Base-by-base conservation (phyloP, 352 stramenopile genomes). In the Thalassiosira ordinaria region DNA sequence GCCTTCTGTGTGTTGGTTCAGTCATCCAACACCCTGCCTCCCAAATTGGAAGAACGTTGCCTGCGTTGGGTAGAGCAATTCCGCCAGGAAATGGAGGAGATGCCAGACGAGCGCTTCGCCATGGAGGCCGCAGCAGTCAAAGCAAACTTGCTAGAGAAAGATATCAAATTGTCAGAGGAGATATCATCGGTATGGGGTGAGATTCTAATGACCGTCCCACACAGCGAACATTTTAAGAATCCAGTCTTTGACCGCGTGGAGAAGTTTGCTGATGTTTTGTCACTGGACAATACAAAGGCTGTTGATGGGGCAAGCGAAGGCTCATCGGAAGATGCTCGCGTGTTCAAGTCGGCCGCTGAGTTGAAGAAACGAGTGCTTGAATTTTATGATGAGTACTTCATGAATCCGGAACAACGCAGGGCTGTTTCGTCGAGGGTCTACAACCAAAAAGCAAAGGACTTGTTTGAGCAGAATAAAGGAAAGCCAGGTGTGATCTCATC, bases 131-230 rank as follows among this genome's bases (percentile, higher is more conserved):
- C 63, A 53, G 88, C 84, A 20, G 84, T 94, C 1, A 88, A 87
- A 24, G 78, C 86, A 14, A 86, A 91, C 55, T 60, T 93, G 3
- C 53, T 88, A 16, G 89, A 94, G 75, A 84, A 83, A 29, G 74
- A 92, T 53, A 91, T 86, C 35, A 94, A 90, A 73, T 64, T 94
- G 8, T 82, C 80, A 24, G 82, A 92, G 41, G 84, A 92, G 73
- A 84, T 92, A 33, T 68, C 53, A 14, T 79, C 64, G 14, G 69
- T 81, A 27, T 94, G 87, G 87, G 82, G 85, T n/a, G 82, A 91
- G 64, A 94, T 94, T 37, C 22, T 86, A 0, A 73, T 64, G 1
- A 88, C 80, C 1, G 74, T 90, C 33, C 59, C 61, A 27, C 73
- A 84, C 44, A 78, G 72, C 26, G 80, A 91, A 31, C 65, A 76